Conservation (phyloP, 352 stramenopile genomes). For the Globisporangium splendens region DNA sequence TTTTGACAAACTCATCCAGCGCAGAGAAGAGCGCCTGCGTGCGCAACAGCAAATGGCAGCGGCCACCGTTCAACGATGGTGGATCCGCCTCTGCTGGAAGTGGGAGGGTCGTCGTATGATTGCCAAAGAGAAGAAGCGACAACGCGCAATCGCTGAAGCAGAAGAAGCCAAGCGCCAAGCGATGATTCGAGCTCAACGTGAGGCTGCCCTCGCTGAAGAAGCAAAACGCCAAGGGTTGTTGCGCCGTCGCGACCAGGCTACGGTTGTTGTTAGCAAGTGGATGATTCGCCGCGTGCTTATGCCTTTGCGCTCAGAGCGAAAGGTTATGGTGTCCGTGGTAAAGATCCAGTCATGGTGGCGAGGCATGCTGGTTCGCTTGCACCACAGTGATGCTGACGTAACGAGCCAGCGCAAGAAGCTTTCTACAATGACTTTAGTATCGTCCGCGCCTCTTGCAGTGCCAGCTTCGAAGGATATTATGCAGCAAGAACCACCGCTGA, state of each 20-base stretch:
- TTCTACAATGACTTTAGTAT: slow-evolving; percentile 45
- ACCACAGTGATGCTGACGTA: slow-evolving; percentile 32
- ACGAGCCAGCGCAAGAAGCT: slow-evolving; percentile 57
- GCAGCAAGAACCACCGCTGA: slow-evolving; percentile 37
- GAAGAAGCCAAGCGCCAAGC: background rate
- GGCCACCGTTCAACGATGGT: slow-evolving; percentile 38
- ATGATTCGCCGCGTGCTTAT: slow-evolving; percentile 13
- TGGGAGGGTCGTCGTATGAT: slow-evolving; percentile 23
- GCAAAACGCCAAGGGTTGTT: background rate
- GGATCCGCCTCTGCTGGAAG: slow-evolving; percentile 32
- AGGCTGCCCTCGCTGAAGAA: slow-evolving; percentile 1
- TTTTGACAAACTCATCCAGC: slow-evolving; percentile 10
- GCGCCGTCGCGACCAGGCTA: slow-evolving; percentile 1
- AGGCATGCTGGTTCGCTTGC: slow-evolving; percentile 53
- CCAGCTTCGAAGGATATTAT: slow-evolving; percentile 11
- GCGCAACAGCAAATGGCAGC: slow-evolving; percentile 15
- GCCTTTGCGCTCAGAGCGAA: slow-evolving; percentile 7
- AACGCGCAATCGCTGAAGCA: slow-evolving; percentile 4
- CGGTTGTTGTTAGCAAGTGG: slow-evolving; percentile 6
- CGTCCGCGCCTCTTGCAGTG: slow-evolving; percentile 17
- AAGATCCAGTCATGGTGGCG: slow-evolving; percentile 73
- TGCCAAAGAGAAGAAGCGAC: slow-evolving; percentile 17
- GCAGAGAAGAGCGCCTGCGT: slow-evolving; percentile 2
- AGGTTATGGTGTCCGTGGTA: slow-evolving; percentile 16
- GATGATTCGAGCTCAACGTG: background rate